Base-by-base conservation (phyloP, 768 basidiomycete species). In the Psilocybe azurescens region DNA sequence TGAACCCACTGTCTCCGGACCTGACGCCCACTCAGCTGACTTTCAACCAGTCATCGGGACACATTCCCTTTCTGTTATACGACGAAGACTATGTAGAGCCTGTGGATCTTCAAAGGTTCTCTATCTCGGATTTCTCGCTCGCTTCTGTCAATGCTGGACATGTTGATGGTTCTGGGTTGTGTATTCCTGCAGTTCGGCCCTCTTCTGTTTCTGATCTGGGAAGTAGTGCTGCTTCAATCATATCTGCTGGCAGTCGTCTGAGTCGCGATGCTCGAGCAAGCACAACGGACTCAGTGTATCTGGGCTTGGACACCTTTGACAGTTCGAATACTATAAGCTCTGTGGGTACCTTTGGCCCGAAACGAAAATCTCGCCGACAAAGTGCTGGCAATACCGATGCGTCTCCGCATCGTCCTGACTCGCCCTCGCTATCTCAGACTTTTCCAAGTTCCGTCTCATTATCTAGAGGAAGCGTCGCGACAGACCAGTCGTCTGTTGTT, bases 1-100 rank as follows among this genome's bases (percentile, higher is more conserved):
- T 84, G 38, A 62, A 69, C 13, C 83, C 79, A 29, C 80, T 82
- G 11, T 85, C 84, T 11, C 84, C 84, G 10, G 72, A 81, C 52
- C 66, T 84, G 59, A 78, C 67, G 24, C 72, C 82, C n/a, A 73
- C 73, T 49, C 69, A 73, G 28, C 62, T 82, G 51, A 61, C 72
- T 29, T 69, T 73, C 59, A 72, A 76, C 5, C 73, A 70, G 64
- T 80, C 80, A 30, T 83, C 81, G 36, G 82, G 79, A 33, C 78
- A 82, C 53, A 86, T 87, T 58, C 85, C 83, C n/a, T 76, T 87
- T 41, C 67, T 83, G 60, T 68, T 82, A 16, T 74, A 84, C 56
- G 79, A 82, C 53, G 65, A 72, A 41, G 66, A 63, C 36, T 72
- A 69, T 60, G 39, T 58, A 8, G 51, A 30, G 7, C 11, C 14